Evolutionary conservation across 2,329 filamentous ascomycete species (phyloP).

Genomic region (Colletotrichum tamarilloi): DNA sequence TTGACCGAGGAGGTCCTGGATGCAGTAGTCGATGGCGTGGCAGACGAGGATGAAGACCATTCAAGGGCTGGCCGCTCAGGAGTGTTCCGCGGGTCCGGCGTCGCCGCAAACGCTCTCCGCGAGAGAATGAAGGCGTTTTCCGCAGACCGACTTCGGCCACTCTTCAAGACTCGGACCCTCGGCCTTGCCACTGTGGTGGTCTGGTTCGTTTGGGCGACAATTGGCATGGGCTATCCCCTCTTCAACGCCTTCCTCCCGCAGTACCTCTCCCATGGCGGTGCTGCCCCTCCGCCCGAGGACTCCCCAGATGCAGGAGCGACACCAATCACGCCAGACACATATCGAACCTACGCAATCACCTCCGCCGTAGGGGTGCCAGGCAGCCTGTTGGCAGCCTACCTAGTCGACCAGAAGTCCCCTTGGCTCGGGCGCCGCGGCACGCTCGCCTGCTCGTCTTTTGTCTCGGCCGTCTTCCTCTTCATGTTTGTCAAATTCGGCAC

Average conservation of each 20-base stretch:
- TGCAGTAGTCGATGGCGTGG: conserved; percentile 57
- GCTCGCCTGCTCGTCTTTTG: conserved; percentile 73
- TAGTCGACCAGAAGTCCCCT: conserved; percentile 73
- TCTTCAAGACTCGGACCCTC: conserved; percentile 68
- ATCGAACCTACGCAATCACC: conserved; percentile 86
- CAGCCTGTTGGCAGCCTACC: conserved; percentile 77
- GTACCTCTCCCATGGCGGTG: conserved; percentile 74
- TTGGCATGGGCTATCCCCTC: conserved; percentile 87
- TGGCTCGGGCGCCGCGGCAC: conserved; percentile 77
- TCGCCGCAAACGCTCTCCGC: conserved; percentile 57
- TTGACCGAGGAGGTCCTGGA: conserved; percentile 77
- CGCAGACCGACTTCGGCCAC: conserved; percentile 71
- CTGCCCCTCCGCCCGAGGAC: conserved; percentile 44
- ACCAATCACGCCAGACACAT: conserved; percentile 62
- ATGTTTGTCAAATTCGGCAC: conserved; percentile 71
- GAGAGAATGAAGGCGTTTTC: conserved; percentile 75
- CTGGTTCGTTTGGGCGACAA: conserved; percentile 85
- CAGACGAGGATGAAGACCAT: conserved; percentile 7
- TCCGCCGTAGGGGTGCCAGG: conserved; percentile 82
- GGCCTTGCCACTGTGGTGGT: conserved; percentile 65
- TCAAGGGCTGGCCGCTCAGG: neutral
- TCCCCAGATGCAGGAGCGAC: conserved; percentile 41
- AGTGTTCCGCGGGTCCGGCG: conserved; percentile 30
- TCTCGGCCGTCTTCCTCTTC: conserved; percentile 77
- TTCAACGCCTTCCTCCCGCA: conserved; percentile 94